Evolutionary conservation across 2,329 filamentous ascomycete genomes (phyloP), one percentile per base, ranked within the genome.

Genomic region (Penicillium sp.): DNA sequence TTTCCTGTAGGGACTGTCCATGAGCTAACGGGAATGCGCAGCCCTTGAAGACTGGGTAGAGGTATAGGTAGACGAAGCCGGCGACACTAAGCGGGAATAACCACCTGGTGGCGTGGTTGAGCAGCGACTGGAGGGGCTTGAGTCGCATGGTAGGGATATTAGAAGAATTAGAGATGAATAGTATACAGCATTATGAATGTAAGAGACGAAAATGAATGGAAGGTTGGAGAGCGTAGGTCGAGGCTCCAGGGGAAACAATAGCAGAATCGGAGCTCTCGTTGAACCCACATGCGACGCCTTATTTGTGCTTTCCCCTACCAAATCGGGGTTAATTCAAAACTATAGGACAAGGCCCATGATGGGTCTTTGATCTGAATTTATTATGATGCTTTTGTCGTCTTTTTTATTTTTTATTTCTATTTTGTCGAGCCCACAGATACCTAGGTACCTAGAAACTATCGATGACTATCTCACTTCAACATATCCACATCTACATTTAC

Each of bases 1-100:
- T 28, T 35, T 39, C 18, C 16, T 29, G 24, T 37, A 42, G 18
- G 16, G 45, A 50, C 37, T 49, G 42, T 23, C 50, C 42, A 20
- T 40, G 39, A 38, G 76, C 54, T 73, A 63, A 66, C 9, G 90
- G 88, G 69, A 96, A 97, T 29, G 79, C 82, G 74, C 90, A 97
- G 61, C 80, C 79, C 56, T 82, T 78, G 62, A 95, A 85, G 57
- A 87, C 63, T 7, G 93, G 90, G 65, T 95, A 97, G 31, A 91
- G 74, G 72, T 96, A 96, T 43, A 97, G 77, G 71, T 90, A 94
- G 55, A 83, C 60, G 42, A 86, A 88, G 62, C 81, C 80, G 54
- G 81, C 70, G 62, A 91, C 60, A 48, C 86, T 84, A 63, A 91
- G 62, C 40, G 87, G 83, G 36, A 86, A 63, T 29, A 83, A 68